phyloP scores from a whole-genome alignment of 345 rosid species.

The Heritiera fomes region DNA sequence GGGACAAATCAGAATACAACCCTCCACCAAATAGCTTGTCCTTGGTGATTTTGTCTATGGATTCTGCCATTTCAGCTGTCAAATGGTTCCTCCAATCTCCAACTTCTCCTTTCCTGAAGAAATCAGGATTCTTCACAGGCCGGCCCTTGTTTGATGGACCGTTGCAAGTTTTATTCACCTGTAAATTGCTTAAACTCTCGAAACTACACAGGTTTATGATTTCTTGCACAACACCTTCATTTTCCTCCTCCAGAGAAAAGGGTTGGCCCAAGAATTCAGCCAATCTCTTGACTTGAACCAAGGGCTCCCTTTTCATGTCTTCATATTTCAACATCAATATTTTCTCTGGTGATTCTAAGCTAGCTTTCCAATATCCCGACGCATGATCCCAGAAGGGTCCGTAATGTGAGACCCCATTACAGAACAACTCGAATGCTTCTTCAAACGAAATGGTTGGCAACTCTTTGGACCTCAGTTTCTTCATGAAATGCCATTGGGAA shows the following conservation, averaged over 20 bases:
- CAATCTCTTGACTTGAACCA: background rate
- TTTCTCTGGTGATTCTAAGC: background rate
- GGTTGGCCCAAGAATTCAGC: conserved; percentile 10
- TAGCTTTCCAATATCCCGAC: conserved; percentile 15
- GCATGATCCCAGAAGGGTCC: conserved; percentile 23
- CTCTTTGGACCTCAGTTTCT: background rate
- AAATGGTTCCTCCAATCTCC: conserved; percentile 33
- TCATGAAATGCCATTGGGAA: conserved; percentile 19
- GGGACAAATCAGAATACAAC: conserved; percentile 25
- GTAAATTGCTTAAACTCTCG: background rate
- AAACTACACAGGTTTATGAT: conserved; percentile 14
- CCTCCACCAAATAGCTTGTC: conserved; percentile 9
- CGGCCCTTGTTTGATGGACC: background rate
- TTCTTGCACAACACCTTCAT: background rate
- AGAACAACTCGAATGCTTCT: conserved; percentile 25
- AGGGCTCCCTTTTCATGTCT: conserved; percentile 14
- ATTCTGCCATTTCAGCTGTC: conserved; percentile 26
- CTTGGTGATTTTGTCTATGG: conserved; percentile 25
- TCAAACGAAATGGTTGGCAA: background rate
- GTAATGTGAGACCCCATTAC: background rate
- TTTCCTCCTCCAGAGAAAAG: background rate
- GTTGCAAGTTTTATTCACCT: background rate
- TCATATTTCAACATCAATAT: conserved; percentile 16
- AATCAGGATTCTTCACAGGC: conserved; percentile 19
- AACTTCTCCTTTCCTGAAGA: conserved; percentile 28